Evolutionary conservation across 148 eudicot species (phyloP).

Genomic region (Heliamphora exappendiculata): DNA sequence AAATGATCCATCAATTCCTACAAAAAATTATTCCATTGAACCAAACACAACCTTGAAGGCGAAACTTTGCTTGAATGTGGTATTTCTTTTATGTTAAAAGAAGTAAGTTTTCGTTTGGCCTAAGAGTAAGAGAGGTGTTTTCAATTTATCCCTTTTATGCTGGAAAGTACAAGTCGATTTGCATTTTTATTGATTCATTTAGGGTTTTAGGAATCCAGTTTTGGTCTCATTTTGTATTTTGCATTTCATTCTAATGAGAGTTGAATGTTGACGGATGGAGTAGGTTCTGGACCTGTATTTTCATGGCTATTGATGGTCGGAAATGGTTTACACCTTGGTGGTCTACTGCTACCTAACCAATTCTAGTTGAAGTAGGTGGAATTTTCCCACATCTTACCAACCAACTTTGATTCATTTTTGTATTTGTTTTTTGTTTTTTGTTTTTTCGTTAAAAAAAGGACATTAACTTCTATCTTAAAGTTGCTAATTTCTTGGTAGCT

Average conservation of each 20-base stretch:
- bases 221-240: neutral
- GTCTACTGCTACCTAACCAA: neutral
- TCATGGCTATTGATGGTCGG: neutral
- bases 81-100: neutral
- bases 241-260: neutral
- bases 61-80: neutral
- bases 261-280: neutral
- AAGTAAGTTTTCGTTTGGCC: neutral
- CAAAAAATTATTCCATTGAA: too few relatives aligned
- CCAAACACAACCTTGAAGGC: too few relatives aligned
- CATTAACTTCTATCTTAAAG: neutral
- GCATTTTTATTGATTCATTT: neutral
- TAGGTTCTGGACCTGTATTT: neutral
- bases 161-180: neutral
- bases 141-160: neutral
- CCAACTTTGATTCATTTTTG: neutral
- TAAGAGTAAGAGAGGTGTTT: too few relatives aligned
- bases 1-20: too few relatives aligned
- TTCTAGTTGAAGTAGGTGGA: neutral
- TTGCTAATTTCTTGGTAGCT: neutral
- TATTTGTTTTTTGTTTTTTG: neutral
- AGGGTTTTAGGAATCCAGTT: neutral
- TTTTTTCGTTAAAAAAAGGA: too few relatives aligned
- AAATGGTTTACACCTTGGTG: neutral
- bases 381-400: neutral